Evolutionary conservation across 306 rosid genomes (phyloP).

Genomic region (Mimosa pudica): DNA sequence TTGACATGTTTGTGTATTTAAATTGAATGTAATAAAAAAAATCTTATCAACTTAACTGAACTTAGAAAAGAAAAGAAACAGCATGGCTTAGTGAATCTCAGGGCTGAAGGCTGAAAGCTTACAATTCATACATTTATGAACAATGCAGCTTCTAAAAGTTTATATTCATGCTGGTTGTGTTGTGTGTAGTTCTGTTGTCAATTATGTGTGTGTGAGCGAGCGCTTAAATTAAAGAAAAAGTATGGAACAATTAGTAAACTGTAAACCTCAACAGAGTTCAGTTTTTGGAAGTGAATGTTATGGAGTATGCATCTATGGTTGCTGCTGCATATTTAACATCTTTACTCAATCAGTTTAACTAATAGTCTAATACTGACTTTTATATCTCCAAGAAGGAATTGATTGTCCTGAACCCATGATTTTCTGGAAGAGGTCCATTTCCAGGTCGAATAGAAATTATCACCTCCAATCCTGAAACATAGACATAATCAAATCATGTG

Average conservation of each 20-base stretch:
- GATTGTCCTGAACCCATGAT: slow-evolving; percentile 78
- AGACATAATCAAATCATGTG: slow-evolving; percentile 6
- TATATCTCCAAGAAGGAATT: slow-evolving; percentile 66
- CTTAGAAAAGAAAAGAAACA: background rate
- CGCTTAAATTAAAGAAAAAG: background rate
- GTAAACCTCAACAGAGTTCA: slow-evolving; percentile 1
- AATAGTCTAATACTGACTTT: slow-evolving; percentile 1
- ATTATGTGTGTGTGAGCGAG: background rate
- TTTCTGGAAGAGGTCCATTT: slow-evolving; percentile 83
- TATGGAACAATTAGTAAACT: background rate
- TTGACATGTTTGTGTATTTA: too few species aligned
- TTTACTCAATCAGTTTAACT: slow-evolving; percentile 28
- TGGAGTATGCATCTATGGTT: slow-evolving; percentile 6
- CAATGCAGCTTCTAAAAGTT: background rate
- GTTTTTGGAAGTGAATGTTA: slow-evolving; percentile 30
- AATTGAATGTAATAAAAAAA: too few species aligned
- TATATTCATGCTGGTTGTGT: background rate
- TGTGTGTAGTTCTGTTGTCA: background rate
- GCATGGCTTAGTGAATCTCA: too few species aligned
- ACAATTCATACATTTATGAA: background rate
- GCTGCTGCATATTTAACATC: slow-evolving; percentile 31
- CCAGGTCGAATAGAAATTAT: slow-evolving; percentile 81
- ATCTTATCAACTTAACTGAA: too few species aligned
- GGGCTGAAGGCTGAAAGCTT: background rate
- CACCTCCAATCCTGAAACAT: slow-evolving; percentile 76